Evolutionary conservation across 768 basidiomycete genomes (phyloP).

Genomic region (Kwoniella bestiolae): DNA sequence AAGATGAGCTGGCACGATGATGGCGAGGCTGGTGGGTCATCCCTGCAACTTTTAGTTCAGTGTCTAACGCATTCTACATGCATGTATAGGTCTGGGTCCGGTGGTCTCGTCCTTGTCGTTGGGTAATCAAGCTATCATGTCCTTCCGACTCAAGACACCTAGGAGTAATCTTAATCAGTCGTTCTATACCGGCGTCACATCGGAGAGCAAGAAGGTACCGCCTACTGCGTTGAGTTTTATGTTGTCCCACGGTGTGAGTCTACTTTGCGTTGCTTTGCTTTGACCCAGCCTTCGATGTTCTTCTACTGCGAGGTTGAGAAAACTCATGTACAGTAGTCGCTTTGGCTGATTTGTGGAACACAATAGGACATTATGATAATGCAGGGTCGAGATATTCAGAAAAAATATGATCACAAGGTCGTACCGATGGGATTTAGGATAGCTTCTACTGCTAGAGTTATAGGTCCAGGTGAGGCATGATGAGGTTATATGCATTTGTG

Average conservation of each 20-base stretch:
- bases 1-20: conserved; percentile 56
- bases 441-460: conserved; percentile 41
- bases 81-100: conserved; percentile 45
- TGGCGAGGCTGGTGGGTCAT: conserved; percentile 49
- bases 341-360: too few relatives aligned
- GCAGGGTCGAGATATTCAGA: conserved; percentile 42
- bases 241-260: conserved; percentile 47
- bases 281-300: too few relatives aligned
- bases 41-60: too few relatives aligned
- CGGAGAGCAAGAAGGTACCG: not conserved
- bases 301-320: too few relatives aligned
- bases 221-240: conserved; percentile 31
- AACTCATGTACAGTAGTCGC: too few relatives aligned
- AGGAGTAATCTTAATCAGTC: conserved; percentile 14
- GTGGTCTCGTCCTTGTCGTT: conserved; percentile 51
- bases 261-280: not conserved
- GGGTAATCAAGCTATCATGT: conserved; percentile 52
- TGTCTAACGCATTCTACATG: conserved; percentile 3
- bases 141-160: conserved; percentile 38
- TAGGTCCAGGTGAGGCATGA: conserved; percentile 14
- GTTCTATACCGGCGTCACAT: conserved; percentile 7
- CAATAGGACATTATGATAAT: conserved; percentile 47
- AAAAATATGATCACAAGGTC: conserved; percentile 43
- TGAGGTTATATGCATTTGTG: not conserved
- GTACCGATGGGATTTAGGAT: conserved; percentile 40